Conservation (phyloP, 495 filamentous ascomycete species). For the Xylaria telfairii region DNA sequence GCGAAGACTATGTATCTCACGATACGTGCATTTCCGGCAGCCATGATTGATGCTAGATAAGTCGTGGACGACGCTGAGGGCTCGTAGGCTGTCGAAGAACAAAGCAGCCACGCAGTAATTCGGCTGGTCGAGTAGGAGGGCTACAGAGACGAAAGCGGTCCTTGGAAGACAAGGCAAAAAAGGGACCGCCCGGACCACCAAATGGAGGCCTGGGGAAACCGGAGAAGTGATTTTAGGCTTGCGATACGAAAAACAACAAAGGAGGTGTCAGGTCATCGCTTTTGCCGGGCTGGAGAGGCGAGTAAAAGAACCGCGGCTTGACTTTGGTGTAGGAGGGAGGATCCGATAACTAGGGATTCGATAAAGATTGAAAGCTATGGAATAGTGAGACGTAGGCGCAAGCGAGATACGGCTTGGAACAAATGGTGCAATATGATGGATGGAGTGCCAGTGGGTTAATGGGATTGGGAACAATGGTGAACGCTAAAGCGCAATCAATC, state of each 20-base stretch:
- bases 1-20: slow-evolving; percentile 90
- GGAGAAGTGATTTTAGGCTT: slow-evolving; percentile 25
- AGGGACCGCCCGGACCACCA: background rate
- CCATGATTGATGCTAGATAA: slow-evolving; percentile 56
- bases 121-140: background rate
- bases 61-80: background rate
- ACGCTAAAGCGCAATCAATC: background rate
- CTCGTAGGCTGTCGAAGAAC: slow-evolving; percentile 15
- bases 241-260: slow-evolving; percentile 25
- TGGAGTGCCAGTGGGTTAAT: background rate
- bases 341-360: slow-evolving; percentile 2
- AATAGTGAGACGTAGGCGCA: slow-evolving; percentile 6
- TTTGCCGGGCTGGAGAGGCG: background rate
- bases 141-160: background rate
- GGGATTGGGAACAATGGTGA: background rate
- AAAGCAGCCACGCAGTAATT: background rate
- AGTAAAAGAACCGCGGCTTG: background rate
- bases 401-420: slow-evolving; percentile 1
- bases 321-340: too few species aligned
- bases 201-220: background rate
- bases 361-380: slow-evolving; percentile 13
- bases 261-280: slow-evolving; percentile 19
- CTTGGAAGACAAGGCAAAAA: background rate
- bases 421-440: background rate
- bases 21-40: slow-evolving; percentile 69